A percentile compares a stretch with the other conserved stretches of the same genome.
phyloP scores from a whole-genome alignment of 1,284 basidiomycete genomes.

The Ganoderma lingzhi region DNA sequence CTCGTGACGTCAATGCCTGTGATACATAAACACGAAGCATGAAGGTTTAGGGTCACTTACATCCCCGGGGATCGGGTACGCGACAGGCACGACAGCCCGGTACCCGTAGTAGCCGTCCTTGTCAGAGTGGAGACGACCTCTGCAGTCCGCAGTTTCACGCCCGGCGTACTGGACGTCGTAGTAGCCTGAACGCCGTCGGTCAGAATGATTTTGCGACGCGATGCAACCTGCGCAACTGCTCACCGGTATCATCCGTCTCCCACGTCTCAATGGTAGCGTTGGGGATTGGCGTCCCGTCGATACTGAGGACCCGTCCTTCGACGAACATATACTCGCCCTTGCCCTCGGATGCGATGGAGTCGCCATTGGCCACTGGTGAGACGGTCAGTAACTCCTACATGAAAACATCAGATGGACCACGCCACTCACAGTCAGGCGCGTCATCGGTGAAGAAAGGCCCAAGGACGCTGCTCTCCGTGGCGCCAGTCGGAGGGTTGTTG shows the following conservation, averaged over 20 bases:
- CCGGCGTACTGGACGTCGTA: constrained; percentile 73
- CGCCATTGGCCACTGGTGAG: constrained; percentile 48
- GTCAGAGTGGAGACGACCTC: constrained; percentile 72
- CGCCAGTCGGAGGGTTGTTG: constrained; percentile 76
- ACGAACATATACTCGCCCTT: constrained; percentile 87
- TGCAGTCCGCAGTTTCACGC: constrained; percentile 74
- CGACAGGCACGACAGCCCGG: constrained; percentile 79
- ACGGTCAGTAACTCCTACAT: background rate
- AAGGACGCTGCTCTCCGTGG: constrained; percentile 80
- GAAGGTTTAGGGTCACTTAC: constrained; percentile 42
- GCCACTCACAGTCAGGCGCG: constrained; percentile 68
- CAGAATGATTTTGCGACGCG: background rate
- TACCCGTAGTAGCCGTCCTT: constrained; percentile 76
- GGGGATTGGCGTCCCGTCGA: constrained; percentile 72
- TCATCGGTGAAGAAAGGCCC: constrained; percentile 90
- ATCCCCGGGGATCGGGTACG: constrained; percentile 86
- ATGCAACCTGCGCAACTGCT: constrained; percentile 47
- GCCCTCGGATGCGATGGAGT: constrained; percentile 72
- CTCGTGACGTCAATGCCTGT: constrained; percentile 14
- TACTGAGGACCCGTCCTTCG: constrained; percentile 72
- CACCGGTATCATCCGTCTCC: constrained; percentile 83
- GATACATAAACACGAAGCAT: constrained; percentile 15
- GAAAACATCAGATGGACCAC: background rate
- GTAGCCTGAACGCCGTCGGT: constrained; percentile 44
- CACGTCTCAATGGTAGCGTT: constrained; percentile 82